phyloP scores from a whole-genome alignment of 352 stramenopile species.

The Phytophthora hybrid region DNA sequence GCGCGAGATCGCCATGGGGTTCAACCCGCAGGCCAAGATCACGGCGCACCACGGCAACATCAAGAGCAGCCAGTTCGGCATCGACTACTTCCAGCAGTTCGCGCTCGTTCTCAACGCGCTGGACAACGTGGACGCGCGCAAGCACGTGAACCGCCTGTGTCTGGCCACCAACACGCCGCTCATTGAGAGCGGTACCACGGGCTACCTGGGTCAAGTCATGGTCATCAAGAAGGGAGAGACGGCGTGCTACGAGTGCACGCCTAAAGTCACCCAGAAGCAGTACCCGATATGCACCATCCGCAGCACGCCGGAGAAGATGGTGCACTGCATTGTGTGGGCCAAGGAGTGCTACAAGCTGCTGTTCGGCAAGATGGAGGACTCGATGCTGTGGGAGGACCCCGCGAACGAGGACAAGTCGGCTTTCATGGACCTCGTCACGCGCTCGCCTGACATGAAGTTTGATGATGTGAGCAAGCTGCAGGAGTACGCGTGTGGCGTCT shows the following conservation, averaged over 20 bases:
- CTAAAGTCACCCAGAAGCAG: conserved; percentile 95
- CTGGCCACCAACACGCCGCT: conserved; percentile 88
- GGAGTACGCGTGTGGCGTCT: conserved; percentile 77
- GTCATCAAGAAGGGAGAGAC: conserved; percentile 98
- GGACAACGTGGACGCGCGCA: conserved; percentile 99
- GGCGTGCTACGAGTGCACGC: conserved; percentile 99
- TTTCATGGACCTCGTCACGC: conserved; percentile 85
- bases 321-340: conserved; percentile 99
- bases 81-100: conserved; percentile 98
- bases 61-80: conserved; percentile 91
- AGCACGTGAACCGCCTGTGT: conserved; percentile 99
- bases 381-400: conserved; percentile 96
- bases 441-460: conserved; percentile 49
- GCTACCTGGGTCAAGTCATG: conserved; percentile 98
- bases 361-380: conserved; percentile 86
- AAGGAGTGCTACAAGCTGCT: conserved; percentile 92
- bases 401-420: conserved; percentile 82
- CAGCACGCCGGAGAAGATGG: conserved; percentile 98
- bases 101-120: conserved; percentile 99
- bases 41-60: conserved; percentile 98
- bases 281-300: conserved; percentile 99
- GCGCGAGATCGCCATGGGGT: conserved; percentile 76
- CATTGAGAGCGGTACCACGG: conserved; percentile 99
- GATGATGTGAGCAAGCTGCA: conserved; percentile 53
- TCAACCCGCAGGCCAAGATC: conserved; percentile 93